Evolutionary conservation across 768 basidiomycete species (phyloP).

Genomic region (Chalciporus piperatus): DNA sequence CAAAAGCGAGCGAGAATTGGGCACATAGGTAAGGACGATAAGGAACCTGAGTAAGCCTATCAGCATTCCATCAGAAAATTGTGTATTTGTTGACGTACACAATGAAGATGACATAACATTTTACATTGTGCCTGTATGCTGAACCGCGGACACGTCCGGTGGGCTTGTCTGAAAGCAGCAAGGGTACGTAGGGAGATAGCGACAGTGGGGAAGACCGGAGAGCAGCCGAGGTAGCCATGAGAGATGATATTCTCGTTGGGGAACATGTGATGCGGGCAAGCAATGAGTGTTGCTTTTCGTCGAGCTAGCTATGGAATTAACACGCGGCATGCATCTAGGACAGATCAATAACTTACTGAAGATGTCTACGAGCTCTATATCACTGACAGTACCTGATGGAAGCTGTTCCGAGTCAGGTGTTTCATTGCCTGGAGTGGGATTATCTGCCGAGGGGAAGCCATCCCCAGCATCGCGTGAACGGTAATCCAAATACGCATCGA

Average conservation of each 20-base stretch:
- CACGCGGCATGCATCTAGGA: too few species aligned
- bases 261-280: background rate
- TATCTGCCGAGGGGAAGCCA: background rate
- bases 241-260: slow-evolving; percentile 10
- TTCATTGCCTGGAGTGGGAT: background rate
- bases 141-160: slow-evolving; percentile 6
- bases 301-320: too few species aligned
- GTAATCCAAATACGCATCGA: background rate
- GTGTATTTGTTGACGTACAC: too few species aligned
- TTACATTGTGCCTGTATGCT: slow-evolving; percentile 4
- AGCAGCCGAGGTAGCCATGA: slow-evolving; percentile 11
- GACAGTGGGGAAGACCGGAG: background rate
- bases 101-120: slow-evolving; percentile 1
- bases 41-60: slow-evolving; percentile 1
- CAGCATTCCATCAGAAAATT: too few species aligned
- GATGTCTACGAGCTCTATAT: background rate
- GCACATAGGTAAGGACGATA: background rate
- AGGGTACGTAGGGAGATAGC: slow-evolving; percentile 16
- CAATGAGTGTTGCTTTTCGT: background rate
- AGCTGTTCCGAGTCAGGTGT: background rate
- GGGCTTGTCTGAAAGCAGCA: slow-evolving; percentile 1
- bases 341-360: background rate
- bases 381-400: background rate
- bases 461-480: background rate
- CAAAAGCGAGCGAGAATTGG: slow-evolving; percentile 2